Conservation (phyloP, 2,329 filamentous ascomycete genomes). For the Alternaria conjuncta region DNA sequence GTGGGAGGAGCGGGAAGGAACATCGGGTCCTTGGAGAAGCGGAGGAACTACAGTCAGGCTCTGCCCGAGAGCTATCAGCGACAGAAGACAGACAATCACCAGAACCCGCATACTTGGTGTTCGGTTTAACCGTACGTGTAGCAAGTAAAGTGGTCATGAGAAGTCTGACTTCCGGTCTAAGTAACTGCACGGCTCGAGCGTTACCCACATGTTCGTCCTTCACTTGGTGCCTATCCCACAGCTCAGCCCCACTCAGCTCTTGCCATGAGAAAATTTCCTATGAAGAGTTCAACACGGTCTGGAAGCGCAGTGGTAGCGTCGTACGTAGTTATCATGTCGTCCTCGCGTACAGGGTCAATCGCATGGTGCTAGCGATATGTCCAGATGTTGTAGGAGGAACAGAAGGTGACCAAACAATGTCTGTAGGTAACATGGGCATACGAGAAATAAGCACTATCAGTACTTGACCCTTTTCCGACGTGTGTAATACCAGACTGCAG, state of each 20-base stretch:
- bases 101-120: not conserved
- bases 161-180: not conserved
- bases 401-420: too few species aligned
- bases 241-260: not conserved
- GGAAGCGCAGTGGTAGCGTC: not conserved
- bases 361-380: not conserved
- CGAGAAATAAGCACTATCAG: too few species aligned
- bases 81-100: not conserved
- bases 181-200: not conserved
- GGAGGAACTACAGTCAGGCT: not conserved
- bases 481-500: not conserved
- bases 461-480: too few species aligned
- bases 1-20: not conserved
- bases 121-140: not conserved
- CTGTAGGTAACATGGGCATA: too few species aligned
- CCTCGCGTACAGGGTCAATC: not conserved
- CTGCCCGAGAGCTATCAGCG: not conserved
- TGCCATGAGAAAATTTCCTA: too few species aligned
- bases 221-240: not conserved
- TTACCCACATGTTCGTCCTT: not conserved
- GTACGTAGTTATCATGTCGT: not conserved
- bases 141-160: not conserved
- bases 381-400: too few species aligned
- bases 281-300: too few species aligned
- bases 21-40: not conserved